Conservation (phyloP, 2,329 filamentous ascomycete genomes). For the Pseudocercospora eumusae region DNA sequence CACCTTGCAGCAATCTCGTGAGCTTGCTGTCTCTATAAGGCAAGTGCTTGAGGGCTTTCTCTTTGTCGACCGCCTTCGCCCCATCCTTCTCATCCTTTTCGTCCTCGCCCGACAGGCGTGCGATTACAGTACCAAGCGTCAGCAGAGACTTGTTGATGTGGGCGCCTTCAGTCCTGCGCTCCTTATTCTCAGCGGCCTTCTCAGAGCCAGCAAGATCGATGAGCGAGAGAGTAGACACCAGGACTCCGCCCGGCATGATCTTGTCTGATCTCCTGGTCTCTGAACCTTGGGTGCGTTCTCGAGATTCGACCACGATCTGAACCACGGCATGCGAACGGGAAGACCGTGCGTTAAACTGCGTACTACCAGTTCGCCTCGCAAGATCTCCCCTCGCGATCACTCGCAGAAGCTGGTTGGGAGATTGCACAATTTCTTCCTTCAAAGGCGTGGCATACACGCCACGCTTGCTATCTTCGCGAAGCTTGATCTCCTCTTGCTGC, state of each 20-base stretch:
- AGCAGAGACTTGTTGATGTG: constrained; percentile 98
- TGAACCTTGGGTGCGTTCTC: constrained; percentile 67
- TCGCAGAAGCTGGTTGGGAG: constrained; percentile 87
- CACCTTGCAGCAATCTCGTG: constrained; percentile 86
- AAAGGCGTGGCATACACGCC: constrained; percentile 94
- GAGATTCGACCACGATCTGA: constrained; percentile 96
- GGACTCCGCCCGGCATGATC: constrained; percentile 80
- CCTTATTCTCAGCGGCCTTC: constrained; percentile 91
- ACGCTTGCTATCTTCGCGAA: constrained; percentile 92
- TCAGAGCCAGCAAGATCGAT: constrained; percentile 97
- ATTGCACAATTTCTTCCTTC: constrained; percentile 98
- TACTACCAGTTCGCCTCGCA: constrained; percentile 85
- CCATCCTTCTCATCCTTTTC: constrained; percentile 75
- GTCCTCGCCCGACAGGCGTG: constrained; percentile 84
- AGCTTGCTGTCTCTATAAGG: constrained; percentile 98
- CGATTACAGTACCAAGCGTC: constrained; percentile 92
- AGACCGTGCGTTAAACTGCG: constrained; percentile 94
- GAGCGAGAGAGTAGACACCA: constrained; percentile 90
- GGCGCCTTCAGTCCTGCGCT: constrained; percentile 87
- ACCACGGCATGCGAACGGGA: constrained; percentile 98
- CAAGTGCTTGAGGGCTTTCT: constrained; percentile 71
- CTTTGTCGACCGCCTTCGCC: constrained; percentile 60
- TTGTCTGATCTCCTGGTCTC: constrained; percentile 63
- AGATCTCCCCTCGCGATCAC: constrained; percentile 95
- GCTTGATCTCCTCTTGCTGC: constrained; percentile 89